phyloP scores from a whole-genome alignment of 2,329 filamentous ascomycete genomes.

The Macrophomina tecta region DNA sequence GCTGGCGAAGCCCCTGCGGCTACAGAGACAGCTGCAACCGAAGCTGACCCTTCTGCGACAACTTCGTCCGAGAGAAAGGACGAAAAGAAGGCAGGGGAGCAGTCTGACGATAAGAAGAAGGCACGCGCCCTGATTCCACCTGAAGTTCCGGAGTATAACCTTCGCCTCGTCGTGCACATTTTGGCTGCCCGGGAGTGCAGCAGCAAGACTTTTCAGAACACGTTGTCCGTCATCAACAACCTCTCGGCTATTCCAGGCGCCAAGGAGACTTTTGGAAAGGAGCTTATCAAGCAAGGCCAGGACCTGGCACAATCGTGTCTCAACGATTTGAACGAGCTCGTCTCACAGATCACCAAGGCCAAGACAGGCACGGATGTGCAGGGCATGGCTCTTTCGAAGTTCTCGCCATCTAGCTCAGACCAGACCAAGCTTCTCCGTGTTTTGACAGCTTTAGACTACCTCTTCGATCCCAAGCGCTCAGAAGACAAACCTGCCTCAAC shows the following conservation, averaged over 20 bases:
- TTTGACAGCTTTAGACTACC: constrained; percentile 90
- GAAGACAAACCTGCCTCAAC: constrained; percentile 51
- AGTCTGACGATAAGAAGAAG: constrained; percentile 65
- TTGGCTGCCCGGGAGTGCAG: constrained; percentile 95
- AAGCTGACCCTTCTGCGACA: constrained; percentile 25
- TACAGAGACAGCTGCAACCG: constrained; percentile 38
- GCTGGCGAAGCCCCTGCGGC: constrained; percentile 42
- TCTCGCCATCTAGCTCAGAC: constrained; percentile 93
- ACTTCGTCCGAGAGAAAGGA: constrained; percentile 40
- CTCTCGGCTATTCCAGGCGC: constrained; percentile 90
- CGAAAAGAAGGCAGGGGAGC: constrained; percentile 44
- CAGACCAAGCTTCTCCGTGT: constrained; percentile 95
- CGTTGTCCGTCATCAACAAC: constrained; percentile 97
- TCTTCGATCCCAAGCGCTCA: constrained; percentile 83
- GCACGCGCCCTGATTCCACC: constrained; percentile 75
- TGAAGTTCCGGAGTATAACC: constrained; percentile 83
- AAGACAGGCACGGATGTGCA: constrained; percentile 93
- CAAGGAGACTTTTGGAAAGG: constrained; percentile 88
- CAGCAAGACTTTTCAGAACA: constrained; percentile 97
- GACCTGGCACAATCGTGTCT: constrained; percentile 84
- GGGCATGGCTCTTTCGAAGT: constrained; percentile 90
- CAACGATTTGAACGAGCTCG: constrained; percentile 80
- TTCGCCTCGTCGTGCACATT: constrained; percentile 94
- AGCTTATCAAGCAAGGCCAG: constrained; percentile 87
- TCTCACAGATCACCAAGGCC: constrained; percentile 85